These are phyloP conservation scores for Colletotrichum phormii DNA, from an alignment of 2,329 filamentous ascomycete genomes.

Conservation along the genomic window DNA sequence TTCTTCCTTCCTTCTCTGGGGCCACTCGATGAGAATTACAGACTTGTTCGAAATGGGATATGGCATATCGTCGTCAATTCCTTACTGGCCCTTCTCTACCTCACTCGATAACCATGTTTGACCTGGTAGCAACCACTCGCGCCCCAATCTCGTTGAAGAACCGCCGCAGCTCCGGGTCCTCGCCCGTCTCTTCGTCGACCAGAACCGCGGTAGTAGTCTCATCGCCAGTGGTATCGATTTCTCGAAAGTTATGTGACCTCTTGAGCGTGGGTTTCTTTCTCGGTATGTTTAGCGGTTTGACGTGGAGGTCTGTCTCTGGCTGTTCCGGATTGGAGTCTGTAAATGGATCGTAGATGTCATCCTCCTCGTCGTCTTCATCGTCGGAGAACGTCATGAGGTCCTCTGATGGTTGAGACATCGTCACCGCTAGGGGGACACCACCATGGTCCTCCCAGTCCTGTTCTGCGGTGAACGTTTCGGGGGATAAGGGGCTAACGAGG, in stretches of 20 bases:
- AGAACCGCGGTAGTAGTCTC: background rate
- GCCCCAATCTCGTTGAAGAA: conserved; percentile 6
- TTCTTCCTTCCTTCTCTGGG: too few relatives aligned
- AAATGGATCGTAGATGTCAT: background rate
- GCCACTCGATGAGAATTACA: too few relatives aligned
- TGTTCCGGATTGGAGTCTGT: too few relatives aligned
- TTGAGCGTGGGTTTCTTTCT: background rate
- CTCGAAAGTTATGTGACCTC: background rate
- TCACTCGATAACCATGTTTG: background rate
- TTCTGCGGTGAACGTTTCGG: background rate
- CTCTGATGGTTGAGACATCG: background rate
- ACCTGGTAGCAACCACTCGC: background rate
- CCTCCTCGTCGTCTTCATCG: background rate
- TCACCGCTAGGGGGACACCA: background rate
- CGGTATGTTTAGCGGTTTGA: background rate
- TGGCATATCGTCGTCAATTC: too few relatives aligned
- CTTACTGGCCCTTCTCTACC: too few relatives aligned
- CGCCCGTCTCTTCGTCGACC: background rate
- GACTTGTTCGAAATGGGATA: too few relatives aligned
- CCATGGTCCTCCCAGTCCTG: background rate
- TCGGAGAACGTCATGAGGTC: background rate
- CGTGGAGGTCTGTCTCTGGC: background rate
- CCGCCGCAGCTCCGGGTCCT: background rate
- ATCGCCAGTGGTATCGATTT: background rate
- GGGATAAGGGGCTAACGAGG: conserved; percentile 9